These are phyloP conservation scores for Ustilago bromivora DNA, from an alignment of 1,284 basidiomycete species.

Conservation along the genomic window DNA sequence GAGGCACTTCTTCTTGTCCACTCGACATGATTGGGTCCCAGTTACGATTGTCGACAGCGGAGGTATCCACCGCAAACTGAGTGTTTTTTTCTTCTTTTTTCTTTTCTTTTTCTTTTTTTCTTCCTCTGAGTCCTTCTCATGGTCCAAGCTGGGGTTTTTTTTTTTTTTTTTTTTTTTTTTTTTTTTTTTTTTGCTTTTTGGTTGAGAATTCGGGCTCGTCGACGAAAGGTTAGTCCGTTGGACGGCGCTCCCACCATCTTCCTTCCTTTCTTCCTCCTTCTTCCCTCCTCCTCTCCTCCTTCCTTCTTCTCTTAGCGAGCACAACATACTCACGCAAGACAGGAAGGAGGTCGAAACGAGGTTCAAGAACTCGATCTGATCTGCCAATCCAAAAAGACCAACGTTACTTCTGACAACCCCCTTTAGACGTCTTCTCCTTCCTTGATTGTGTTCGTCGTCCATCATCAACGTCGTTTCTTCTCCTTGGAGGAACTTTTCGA, in stretches of 20 bases:
- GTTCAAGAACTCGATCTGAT: slow-evolving; percentile 52
- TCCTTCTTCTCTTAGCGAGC: slow-evolving; percentile 57
- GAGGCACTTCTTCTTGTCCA: background rate
- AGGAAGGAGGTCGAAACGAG: slow-evolving; percentile 59
- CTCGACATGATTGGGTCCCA: slow-evolving; percentile 6
- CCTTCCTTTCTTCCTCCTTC: slow-evolving; percentile 52
- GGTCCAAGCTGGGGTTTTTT: background rate
- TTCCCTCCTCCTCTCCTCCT: slow-evolving; percentile 45
- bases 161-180: background rate
- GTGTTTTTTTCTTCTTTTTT: background rate
- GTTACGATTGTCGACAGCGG: background rate
- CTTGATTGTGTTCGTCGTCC: slow-evolving; percentile 51
- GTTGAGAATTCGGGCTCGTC: slow-evolving; percentile 1
- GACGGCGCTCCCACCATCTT: slow-evolving; percentile 48
- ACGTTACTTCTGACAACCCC: slow-evolving; percentile 36
- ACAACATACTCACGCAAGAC: slow-evolving; percentile 53
- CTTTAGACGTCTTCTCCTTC: slow-evolving; percentile 29
- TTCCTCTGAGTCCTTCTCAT: background rate
- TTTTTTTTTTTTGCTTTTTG: background rate
- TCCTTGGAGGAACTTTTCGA: background rate
- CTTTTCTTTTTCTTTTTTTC: background rate
- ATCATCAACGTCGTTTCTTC: slow-evolving; percentile 24
- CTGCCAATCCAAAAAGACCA: slow-evolving; percentile 48
- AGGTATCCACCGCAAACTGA: background rate
- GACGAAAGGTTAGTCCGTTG: slow-evolving; percentile 31